Percentiles rank a stretch among this genome's conserved stretches.
Conservation (phyloP, 1,284 basidiomycete species). For the Marasmius fiardii region DNA sequence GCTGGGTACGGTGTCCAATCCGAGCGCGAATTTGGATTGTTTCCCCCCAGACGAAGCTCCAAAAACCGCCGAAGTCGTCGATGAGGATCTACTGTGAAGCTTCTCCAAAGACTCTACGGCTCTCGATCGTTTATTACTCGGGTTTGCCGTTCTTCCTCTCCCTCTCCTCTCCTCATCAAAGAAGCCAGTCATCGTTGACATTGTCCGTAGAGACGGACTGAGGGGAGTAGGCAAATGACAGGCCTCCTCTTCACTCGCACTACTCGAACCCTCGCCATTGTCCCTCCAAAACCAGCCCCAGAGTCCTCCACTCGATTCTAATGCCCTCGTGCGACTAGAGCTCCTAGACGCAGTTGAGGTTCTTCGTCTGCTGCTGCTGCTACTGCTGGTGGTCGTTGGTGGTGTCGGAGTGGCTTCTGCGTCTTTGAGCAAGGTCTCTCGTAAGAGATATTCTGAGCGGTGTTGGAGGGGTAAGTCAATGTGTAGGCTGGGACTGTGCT, state of each 20-base stretch:
- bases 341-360: background rate
- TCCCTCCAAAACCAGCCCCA: background rate
- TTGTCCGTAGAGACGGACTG: background rate
- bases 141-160: too few species aligned
- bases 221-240: background rate
- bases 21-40: background rate
- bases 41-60: background rate
- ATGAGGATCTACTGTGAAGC: too few species aligned
- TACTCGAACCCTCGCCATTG: background rate
- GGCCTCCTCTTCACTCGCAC: background rate
- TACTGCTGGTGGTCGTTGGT: background rate
- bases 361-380: too few species aligned
- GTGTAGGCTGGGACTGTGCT: background rate
- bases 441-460: background rate
- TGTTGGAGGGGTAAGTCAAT: background rate
- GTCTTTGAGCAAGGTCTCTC: background rate
- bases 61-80: background rate
- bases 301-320: background rate
- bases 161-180: background rate
- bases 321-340: background rate
- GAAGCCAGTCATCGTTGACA: background rate
- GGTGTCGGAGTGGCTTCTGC: background rate
- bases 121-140: background rate
- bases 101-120: background rate
- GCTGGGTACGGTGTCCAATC: background rate